Evolutionary conservation across 1,284 basidiomycete genomes (phyloP).

Genomic region (Ceratobasidium sp.): DNA sequence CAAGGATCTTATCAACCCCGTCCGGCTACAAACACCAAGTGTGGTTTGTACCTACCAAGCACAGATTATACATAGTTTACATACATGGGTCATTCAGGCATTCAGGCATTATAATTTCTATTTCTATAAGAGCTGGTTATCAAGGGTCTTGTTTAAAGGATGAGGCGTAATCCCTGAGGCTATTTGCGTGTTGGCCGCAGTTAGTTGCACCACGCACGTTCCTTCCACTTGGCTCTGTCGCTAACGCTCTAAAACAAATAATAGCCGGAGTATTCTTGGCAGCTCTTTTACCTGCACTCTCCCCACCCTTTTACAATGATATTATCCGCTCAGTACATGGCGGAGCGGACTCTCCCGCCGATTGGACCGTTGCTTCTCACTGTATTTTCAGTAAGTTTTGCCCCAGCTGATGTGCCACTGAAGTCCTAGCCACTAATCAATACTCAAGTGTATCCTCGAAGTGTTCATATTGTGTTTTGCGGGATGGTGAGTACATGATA

Average conservation of each 20-base stretch:
- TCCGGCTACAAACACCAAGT: too few species aligned
- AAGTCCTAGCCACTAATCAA: not conserved
- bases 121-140: too few species aligned
- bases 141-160: too few species aligned
- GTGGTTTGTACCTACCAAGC: too few species aligned
- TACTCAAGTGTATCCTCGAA: constrained; percentile 79
- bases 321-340: constrained; percentile 31
- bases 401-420: not conserved
- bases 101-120: too few species aligned
- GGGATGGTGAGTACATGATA: constrained; percentile 60
- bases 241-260: not conserved
- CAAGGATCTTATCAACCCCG: too few species aligned
- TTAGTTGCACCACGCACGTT: constrained; percentile 35
- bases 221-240: constrained; percentile 1
- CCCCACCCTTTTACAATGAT: constrained; percentile 6
- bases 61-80: too few species aligned
- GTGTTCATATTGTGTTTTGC: constrained; percentile 86
- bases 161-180: constrained; percentile 14
- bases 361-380: constrained; percentile 42
- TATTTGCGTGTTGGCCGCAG: constrained; percentile 4
- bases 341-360: constrained; percentile 38
- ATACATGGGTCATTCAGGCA: too few species aligned
- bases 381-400: constrained; percentile 41
- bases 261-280: not conserved
- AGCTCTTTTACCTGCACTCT: not conserved